Conservation (phyloP, 2,329 filamentous ascomycete genomes). For the Zymoseptoria tritici region DNA sequence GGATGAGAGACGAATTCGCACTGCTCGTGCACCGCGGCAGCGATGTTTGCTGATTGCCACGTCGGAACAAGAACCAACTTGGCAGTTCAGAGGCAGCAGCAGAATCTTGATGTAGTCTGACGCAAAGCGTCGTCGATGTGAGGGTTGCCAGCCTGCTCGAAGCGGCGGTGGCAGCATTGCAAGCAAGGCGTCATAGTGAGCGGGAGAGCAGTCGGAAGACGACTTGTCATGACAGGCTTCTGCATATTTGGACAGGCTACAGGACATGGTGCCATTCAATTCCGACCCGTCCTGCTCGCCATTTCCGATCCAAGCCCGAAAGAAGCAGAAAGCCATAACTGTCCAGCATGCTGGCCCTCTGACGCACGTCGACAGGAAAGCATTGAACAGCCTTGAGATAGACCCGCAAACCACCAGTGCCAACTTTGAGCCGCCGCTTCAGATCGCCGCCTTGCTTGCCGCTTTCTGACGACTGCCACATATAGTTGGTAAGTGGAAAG, state of each 20-base stretch:
- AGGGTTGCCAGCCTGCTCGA: background rate
- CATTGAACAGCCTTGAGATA: background rate
- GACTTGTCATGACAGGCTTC: background rate
- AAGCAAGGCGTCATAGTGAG: background rate
- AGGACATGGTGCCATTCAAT: background rate
- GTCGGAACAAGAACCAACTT: too few relatives aligned
- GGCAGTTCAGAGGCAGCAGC: background rate
- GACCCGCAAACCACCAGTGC: background rate
- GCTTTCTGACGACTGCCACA: background rate
- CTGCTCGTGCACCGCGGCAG: background rate
- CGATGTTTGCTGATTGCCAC: background rate
- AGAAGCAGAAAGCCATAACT: background rate
- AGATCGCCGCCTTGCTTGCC: background rate
- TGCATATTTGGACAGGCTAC: constrained; percentile 1
- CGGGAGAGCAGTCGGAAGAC: background rate
- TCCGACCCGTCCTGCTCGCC: background rate
- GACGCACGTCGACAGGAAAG: background rate
- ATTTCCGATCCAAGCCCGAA: background rate
- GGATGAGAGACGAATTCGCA: background rate
- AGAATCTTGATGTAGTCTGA: background rate
- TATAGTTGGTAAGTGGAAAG: background rate
- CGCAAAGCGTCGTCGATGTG: background rate
- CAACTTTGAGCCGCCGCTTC: background rate
- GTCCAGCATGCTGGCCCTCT: background rate
- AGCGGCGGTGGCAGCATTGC: background rate